Evolutionary conservation across 495 filamentous ascomycete genomes (phyloP).

Genomic region (Aspergillus avenaceus): DNA sequence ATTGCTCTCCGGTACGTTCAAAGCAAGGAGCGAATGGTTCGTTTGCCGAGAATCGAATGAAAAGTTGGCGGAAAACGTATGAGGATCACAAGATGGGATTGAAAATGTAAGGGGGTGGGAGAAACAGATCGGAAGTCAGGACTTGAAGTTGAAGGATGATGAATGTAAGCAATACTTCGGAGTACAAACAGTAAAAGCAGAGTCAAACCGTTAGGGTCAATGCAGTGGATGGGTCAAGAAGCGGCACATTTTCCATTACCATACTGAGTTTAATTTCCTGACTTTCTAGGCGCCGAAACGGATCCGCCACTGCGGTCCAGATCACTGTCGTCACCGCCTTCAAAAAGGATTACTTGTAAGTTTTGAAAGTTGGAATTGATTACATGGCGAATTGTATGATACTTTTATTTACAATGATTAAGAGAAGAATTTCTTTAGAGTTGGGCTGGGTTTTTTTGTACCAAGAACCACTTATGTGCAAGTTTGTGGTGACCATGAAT

Average conservation of each 20-base stretch:
- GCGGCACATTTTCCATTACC: not conserved
- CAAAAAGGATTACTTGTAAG: not conserved
- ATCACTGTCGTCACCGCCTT: constrained; percentile 11
- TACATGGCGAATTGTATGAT: no score
- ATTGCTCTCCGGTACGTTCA: constrained; percentile 5
- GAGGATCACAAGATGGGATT: not conserved
- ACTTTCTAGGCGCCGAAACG: not conserved
- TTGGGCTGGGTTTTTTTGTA: no score
- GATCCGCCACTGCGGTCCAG: constrained; percentile 13
- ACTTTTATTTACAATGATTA: no score
- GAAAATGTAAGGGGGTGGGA: not conserved
- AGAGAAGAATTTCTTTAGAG: no score
- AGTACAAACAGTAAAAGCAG: not conserved
- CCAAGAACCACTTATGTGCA: not conserved
- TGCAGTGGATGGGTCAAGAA: not conserved
- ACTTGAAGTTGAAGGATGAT: not conserved
- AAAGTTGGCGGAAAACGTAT: not conserved
- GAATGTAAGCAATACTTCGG: no score
- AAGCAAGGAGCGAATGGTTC: not conserved
- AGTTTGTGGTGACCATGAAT: not conserved
- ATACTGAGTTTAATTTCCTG: not conserved
- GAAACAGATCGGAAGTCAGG: not conserved
- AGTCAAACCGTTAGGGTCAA: not conserved
- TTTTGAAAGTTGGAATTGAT: no score
- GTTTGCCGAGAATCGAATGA: not conserved